Evolutionary conservation across 1,139 yeast genomes (phyloP), one percentile per base, ranked within the genome.

Genomic region (Komagataea norvegica): DNA sequence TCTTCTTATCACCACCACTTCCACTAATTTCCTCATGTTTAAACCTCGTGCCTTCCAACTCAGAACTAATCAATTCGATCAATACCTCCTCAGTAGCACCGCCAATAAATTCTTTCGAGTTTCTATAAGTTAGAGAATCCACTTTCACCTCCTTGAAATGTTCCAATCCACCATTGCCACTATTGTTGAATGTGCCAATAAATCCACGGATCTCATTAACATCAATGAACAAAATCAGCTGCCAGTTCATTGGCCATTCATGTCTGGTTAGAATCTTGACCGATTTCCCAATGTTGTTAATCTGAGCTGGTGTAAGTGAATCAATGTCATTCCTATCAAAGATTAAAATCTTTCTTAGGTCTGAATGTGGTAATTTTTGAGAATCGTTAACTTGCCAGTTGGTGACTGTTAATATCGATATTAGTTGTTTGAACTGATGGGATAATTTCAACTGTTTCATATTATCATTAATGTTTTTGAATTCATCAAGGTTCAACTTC

Each of bases 231-330:
- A 58, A 65, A 55, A 79, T 70, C 34, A 82, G 58, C 54, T 78
- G 78, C 89, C 89, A 82, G 40, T 79, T 74, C 3, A 76, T 62
- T 1, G 88, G 87, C 89, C 89, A 82, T 43, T 73, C 79, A 37
- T 72, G 73, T 36, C 83, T 65, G 17, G 84, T 67, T 53, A 74
- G 81, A 39, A 77, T 70, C 45, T 69, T 76, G 19, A 76, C 50
- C 28, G 35, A 25, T 13, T 31, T 36, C 5, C 26, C 16, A 5
- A 28, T 25, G 6, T 30, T 32, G 21, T 23, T 27, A 3, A 28
- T 28, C 15, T 31, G 38, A 7, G 29, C 9, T 7, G 38, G 13
- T n/a, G 30, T 27, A 8, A 19, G 14, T 3, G 25, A 14, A 6
- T 16, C 18, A 7, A n/a, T 8, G n/a, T 22, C 18, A 18, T 25